Evolutionary conservation across 1,139 yeast species (phyloP).

Genomic region (Suhomyces kunorum): DNA sequence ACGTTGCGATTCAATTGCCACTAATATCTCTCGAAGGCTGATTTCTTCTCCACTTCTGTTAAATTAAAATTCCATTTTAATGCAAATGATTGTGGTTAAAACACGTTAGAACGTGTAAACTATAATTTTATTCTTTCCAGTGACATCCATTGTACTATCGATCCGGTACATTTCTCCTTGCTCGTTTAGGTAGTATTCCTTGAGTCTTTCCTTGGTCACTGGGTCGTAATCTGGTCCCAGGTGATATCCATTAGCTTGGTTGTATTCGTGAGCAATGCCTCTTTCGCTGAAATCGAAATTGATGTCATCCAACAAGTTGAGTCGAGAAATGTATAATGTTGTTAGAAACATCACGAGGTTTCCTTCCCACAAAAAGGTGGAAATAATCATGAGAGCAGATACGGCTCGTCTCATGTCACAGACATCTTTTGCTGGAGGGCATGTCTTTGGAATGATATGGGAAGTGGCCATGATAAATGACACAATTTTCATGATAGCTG

Average conservation of each 20-base stretch:
- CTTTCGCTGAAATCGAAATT: conserved; percentile 37
- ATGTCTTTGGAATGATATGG: conserved; percentile 27
- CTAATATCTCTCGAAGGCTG: too few species aligned
- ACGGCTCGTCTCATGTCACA: conserved; percentile 41
- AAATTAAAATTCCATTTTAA: background rate
- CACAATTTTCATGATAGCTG: conserved; percentile 35
- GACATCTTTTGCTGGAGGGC: conserved; percentile 21
- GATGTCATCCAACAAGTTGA: conserved; percentile 38
- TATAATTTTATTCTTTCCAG: conserved; percentile 34
- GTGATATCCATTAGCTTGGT: conserved; percentile 5
- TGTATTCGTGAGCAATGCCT: conserved; percentile 19
- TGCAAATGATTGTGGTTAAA: background rate
- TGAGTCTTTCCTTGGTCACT: conserved; percentile 19
- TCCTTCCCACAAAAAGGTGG: conserved; percentile 44
- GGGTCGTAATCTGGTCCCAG: conserved; percentile 10
- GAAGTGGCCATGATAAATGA: conserved; percentile 36
- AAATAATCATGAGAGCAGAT: conserved; percentile 41
- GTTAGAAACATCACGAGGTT: conserved; percentile 44
- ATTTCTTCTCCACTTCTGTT: too few species aligned
- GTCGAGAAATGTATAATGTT: conserved; percentile 42
- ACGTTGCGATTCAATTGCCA: too few species aligned
- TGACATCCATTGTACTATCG: conserved; percentile 25
- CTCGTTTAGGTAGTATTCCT: conserved; percentile 34
- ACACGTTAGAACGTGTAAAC: conserved; percentile 30
- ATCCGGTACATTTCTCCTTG: conserved; percentile 41